Conservation (phyloP, 169 alveolate species). For the Plasmodium berghei region DNA sequence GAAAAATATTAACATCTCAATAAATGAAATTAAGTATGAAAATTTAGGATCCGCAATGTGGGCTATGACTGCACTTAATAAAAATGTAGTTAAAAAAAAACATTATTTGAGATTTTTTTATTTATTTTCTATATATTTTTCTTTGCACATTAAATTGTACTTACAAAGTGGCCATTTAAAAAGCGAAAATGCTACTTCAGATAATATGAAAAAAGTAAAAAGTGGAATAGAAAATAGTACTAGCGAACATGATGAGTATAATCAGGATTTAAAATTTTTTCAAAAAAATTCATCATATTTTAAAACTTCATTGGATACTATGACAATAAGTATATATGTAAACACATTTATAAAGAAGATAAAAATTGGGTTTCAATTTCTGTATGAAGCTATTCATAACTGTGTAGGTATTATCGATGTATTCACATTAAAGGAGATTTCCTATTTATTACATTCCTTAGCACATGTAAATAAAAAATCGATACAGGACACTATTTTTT, state of each 20-base stretch:
- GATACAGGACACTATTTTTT: conserved; percentile 17
- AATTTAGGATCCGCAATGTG: conserved; percentile 61
- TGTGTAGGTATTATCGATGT: not conserved
- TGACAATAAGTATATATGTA: conserved; percentile 59
- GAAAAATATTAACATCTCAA: not conserved
- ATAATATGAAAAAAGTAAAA: not conserved
- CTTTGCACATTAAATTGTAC: conserved; percentile 42
- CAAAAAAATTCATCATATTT: conserved; percentile 11
- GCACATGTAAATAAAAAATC: conserved; percentile 15
- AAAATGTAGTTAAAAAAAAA: conserved; percentile 31
- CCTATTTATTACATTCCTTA: conserved; percentile 38
- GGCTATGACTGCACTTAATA: conserved; percentile 55
- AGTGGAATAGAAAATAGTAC: not conserved
- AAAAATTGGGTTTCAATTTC: conserved; percentile 37
- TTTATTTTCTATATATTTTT: conserved; percentile 46
- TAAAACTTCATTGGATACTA: conserved; percentile 28
- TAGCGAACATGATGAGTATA: not conserved
- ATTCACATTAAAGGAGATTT: conserved; percentile 51
- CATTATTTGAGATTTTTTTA: conserved; percentile 41
- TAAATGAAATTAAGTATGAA: conserved; percentile 49
- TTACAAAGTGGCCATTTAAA: not conserved
- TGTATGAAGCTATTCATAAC: conserved; percentile 43
- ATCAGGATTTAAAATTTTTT: conserved; percentile 10
- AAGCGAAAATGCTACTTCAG: not conserved
- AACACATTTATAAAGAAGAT: conserved; percentile 50